Evolutionary conservation across 2,329 filamentous ascomycete genomes (phyloP).

Genomic region (Verticillium albo-atrum): DNA sequence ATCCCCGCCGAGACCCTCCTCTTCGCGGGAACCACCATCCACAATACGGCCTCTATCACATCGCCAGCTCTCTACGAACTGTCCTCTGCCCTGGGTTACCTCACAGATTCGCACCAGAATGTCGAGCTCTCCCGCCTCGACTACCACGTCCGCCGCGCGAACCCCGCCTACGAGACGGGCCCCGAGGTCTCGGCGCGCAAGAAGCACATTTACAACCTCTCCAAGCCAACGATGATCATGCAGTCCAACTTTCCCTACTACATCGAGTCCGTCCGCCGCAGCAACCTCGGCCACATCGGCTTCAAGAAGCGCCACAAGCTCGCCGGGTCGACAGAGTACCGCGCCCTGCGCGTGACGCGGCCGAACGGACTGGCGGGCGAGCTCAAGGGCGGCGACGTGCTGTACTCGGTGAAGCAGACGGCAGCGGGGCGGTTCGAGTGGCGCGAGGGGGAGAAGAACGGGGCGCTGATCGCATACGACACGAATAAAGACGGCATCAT

Average conservation of each 20-base stretch:
- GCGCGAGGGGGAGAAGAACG: constrained; percentile 17
- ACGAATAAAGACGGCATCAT: constrained; percentile 19
- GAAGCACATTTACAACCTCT: constrained; percentile 28
- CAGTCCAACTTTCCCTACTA: constrained; percentile 25
- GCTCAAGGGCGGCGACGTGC: constrained; percentile 13
- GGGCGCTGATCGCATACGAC: constrained; percentile 10
- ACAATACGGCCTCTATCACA: constrained; percentile 19
- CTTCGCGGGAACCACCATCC: constrained; percentile 27
- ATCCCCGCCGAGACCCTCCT: constrained; percentile 26
- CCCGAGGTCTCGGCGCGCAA: constrained; percentile 21
- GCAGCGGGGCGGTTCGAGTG: constrained; percentile 23
- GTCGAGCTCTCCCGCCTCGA: constrained; percentile 27
- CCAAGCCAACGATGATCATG: constrained; percentile 21
- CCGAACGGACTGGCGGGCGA: constrained; percentile 6
- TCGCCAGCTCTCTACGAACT: constrained; percentile 29
- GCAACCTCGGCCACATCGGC: constrained; percentile 23
- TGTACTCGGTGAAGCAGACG: constrained; percentile 23
- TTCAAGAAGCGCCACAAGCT: constrained; percentile 19
- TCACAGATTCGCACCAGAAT: constrained; percentile 24
- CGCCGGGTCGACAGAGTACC: constrained; percentile 14
- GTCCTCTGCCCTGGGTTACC: constrained; percentile 26
- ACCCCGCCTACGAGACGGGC: constrained; percentile 11
- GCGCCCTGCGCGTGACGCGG: constrained; percentile 14
- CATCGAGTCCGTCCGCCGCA: constrained; percentile 24
- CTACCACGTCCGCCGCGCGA: constrained; percentile 11